Evolutionary conservation across 257 asterid species (phyloP).

Genomic region (Nemophila menziesii): DNA sequence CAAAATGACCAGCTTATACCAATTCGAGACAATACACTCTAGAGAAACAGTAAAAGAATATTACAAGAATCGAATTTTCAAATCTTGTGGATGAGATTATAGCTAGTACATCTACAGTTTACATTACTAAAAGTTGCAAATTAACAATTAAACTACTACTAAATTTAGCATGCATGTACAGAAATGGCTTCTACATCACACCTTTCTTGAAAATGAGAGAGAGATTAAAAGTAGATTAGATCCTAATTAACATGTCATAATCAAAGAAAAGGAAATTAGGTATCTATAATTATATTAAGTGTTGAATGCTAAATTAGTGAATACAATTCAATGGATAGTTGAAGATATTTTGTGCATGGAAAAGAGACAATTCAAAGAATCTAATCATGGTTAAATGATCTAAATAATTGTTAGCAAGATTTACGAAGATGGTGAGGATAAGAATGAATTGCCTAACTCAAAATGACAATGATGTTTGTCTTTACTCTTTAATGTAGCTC

Average conservation of each 20-base stretch:
- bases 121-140: no score
- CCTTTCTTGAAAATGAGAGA: not conserved
- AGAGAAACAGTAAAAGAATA: no score
- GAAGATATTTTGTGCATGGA: not conserved
- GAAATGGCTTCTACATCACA: not conserved
- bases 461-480: not conserved
- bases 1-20: no score
- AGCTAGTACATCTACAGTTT: no score
- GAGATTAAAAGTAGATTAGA: not conserved
- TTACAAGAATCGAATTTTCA: no score
- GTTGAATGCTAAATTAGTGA: not conserved
- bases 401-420: not conserved
- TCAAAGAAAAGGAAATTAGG: not conserved
- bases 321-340: not conserved
- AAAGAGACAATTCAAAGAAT: not conserved
- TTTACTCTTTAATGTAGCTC: not conserved
- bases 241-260: slow-evolving; percentile 1
- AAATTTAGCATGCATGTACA: not conserved
- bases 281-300: not conserved
- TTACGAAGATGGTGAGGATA: not conserved
- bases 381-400: not conserved
- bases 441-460: not conserved
- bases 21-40: no score
- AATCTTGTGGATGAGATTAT: no score
- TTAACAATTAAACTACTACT: no score